Percentiles rank a stretch among this genome's conserved stretches.
phyloP scores from a whole-genome alignment of 768 basidiomycete species.

The Mycena rebaudengoi region DNA sequence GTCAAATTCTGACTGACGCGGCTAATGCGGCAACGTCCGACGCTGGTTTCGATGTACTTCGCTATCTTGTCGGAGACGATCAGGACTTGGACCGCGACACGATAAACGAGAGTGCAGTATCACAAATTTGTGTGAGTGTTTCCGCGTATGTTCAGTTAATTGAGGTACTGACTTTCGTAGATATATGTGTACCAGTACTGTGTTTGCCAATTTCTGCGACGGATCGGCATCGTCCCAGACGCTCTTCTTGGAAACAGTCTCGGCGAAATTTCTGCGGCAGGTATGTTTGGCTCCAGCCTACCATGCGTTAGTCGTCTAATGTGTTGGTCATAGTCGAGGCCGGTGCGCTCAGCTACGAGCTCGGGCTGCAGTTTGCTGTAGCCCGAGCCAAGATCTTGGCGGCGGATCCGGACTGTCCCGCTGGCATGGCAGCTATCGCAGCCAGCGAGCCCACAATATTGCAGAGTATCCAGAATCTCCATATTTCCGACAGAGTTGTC shows the following conservation, averaged over 20 bases:
- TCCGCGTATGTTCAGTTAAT: not conserved
- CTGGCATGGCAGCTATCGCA: constrained; percentile 44
- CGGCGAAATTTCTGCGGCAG: constrained; percentile 47
- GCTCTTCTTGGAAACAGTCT: constrained; percentile 48
- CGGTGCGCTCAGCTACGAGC: constrained; percentile 37
- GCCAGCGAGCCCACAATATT: constrained; percentile 33
- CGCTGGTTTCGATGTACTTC: constrained; percentile 38
- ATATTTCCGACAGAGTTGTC: constrained; percentile 30
- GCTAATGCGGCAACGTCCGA: constrained; percentile 36
- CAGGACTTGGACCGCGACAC: constrained; percentile 24
- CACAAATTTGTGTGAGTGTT: constrained; percentile 38
- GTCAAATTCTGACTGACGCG: constrained; percentile 34
- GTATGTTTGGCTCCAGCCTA: too few species aligned
- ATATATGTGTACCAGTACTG: constrained; percentile 49
- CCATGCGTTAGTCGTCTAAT: not conserved
- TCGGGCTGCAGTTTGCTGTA: constrained; percentile 40
- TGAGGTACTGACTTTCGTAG: too few species aligned
- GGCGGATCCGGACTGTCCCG: constrained; percentile 36
- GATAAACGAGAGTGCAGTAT: constrained; percentile 42
- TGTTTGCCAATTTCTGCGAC: constrained; percentile 39
- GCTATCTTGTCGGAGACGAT: constrained; percentile 31
- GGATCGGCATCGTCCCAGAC: constrained; percentile 32
- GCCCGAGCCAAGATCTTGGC: constrained; percentile 39
- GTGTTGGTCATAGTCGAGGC: constrained; percentile 32
- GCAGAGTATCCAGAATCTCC: constrained; percentile 32